Base-by-base conservation (phyloP, 805 yeast species). In the Vanderwaltozyma verrucispora region DNA sequence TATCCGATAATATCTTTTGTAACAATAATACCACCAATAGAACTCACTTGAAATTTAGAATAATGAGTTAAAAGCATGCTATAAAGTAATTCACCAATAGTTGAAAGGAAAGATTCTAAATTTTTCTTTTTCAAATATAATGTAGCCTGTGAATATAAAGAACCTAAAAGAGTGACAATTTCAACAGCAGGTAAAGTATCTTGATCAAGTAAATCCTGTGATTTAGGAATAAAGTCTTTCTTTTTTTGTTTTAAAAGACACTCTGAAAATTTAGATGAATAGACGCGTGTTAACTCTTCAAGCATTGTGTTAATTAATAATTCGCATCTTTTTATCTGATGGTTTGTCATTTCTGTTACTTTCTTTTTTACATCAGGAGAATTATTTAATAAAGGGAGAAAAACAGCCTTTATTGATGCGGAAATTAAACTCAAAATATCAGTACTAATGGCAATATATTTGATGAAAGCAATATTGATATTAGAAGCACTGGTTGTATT, bases 1-100 rank as follows among this genome's bases (percentile, higher is more conserved):
- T 80, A 84, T 32, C 82, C 73, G 28, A 82, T 80, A 7, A 83
- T 76, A 59, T 88, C 96, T 49, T 80, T 82, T 0, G 94, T 83
- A 12, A 85, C 71, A 12, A 81, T 74, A 42, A 80, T 68, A 23
- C 95, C 95, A 37, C 96, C 97, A 6, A 77, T 74, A 2, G 86
- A 76, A 48, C 75, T 82, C 45, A 88, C 84, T 29, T 74, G 75
- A 54, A 75, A 83, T 50, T 77, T 81, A 42, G 77, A 77, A 56
- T 80, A 79, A 54, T 88, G 96, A 20, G 68, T 72, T 47, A 85
- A 63, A 33, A 89, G 61, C 31, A 74, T 65, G 20, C 68, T 67
- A 47, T 80, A 69, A 28, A 81, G 64, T 18, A 68, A 68, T 38
- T 67, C 56, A 2, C 94, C 92, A 9, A 82, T 62, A 36, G 71